Conservation (phyloP, 345 rosid species). For the Moricandia arvensis region DNA sequence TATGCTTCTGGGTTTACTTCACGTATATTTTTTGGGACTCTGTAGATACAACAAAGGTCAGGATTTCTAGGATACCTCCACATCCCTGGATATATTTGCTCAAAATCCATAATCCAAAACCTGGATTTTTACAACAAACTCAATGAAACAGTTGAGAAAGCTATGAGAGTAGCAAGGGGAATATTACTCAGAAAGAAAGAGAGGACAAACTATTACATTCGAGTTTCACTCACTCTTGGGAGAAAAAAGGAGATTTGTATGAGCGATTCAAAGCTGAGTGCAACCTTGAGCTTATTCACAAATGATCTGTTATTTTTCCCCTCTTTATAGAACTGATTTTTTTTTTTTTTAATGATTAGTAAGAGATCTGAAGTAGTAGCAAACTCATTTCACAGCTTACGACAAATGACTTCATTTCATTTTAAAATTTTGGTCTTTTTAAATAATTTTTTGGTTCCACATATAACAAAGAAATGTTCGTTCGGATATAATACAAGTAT, state of each 20-base stretch:
- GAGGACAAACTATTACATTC: neutral
- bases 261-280: neutral
- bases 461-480: too few relatives aligned
- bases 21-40: constrained; percentile 4
- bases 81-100: constrained; percentile 1
- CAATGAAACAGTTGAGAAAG: neutral
- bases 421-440: too few relatives aligned
- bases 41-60: neutral
- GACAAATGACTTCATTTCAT: too few relatives aligned
- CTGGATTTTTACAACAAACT: neutral
- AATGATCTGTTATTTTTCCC: too few relatives aligned
- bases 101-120: neutral
- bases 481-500: too few relatives aligned
- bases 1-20: neutral
- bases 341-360: too few relatives aligned
- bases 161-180: neutral
- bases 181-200: neutral
- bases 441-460: too few relatives aligned
- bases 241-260: neutral
- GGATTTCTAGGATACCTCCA: neutral
- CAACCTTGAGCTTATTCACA: neutral
- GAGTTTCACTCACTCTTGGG: neutral
- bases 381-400: too few relatives aligned
- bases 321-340: neutral
- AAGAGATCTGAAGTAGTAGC: too few relatives aligned